Evolutionary conservation across 1,139 yeast genomes (phyloP), one percentile per base, ranked within the genome.

Genomic region (Lodderomyces parapsilosis): DNA sequence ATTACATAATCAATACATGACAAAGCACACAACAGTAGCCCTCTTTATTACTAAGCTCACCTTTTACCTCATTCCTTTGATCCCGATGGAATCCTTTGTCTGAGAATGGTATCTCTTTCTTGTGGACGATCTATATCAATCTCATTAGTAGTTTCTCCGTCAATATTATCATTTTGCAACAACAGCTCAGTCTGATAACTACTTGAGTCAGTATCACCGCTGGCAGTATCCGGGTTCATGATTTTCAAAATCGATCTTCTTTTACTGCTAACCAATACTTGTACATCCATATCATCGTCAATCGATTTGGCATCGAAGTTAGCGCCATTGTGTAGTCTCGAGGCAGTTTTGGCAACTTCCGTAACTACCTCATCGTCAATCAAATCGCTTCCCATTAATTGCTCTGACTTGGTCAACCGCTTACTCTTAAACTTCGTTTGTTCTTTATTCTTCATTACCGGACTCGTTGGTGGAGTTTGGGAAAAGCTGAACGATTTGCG

Each of bases 201-300:
- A 24, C 20, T 34, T 11, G 15, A 18, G 34, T 28, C 31, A 34
- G 27, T 19, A 24, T 41, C 31, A 24, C 34, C 41, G 19, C 38
- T 42, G 20, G 37, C 39, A 6, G 23, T 39, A 22, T 78, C 83
- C 0, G 94, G 94, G 53, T 86, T 86, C 40, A 81, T 74, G 31
- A 86, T 81, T 28, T 85, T 66, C 40, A 86, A 65, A 39, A 76
- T 75, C 1, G 86, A 74, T 43, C 88, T 64, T 52, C 91, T 68
- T 56, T 80, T 80, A n/a, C 86, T 79, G 45, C 88, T 79, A 8
- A 85, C 91, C 49, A 86, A 62, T 7, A 86, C 86, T 57, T 85
- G 93, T 0, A 83, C 91, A 49, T 85, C 91, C 50, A 84, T 62
- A 33, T 74, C 69, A 32, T 69, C 69, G 48, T 76, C 75, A 10